Conservation (phyloP, 1,284 basidiomycete species). For the Tremellales sp. region DNA sequence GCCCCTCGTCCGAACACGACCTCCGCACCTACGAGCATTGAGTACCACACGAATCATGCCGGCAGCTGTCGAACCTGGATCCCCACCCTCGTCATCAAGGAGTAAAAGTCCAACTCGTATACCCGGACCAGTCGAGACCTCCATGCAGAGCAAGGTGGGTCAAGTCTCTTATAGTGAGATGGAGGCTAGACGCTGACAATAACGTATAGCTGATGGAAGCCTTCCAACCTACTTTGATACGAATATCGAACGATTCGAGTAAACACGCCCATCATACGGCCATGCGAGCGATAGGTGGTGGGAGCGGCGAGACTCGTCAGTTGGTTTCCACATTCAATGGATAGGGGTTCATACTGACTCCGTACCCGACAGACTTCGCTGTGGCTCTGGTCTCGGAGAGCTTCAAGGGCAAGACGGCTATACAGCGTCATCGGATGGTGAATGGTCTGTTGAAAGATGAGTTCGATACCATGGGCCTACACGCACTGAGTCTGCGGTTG, state of each 20-base stretch:
- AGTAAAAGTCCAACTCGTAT: slow-evolving; percentile 20
- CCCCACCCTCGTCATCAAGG: neutral
- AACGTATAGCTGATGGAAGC: slow-evolving; percentile 35
- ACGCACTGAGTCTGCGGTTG: slow-evolving; percentile 46
- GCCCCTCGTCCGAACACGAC: neutral
- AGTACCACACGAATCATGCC: neutral
- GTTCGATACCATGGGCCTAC: slow-evolving; percentile 46
- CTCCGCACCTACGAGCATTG: neutral
- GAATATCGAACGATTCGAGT: slow-evolving; percentile 46
- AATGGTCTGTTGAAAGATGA: slow-evolving; percentile 47
- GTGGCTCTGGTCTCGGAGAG: slow-evolving; percentile 43
- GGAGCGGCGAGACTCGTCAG: slow-evolving; percentile 48
- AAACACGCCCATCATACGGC: slow-evolving; percentile 48
- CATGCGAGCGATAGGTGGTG: slow-evolving; percentile 46
- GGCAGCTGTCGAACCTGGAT: neutral
- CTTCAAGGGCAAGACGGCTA: slow-evolving; percentile 42
- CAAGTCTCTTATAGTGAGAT: too few species aligned
- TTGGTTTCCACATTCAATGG: slow-evolving; percentile 5
- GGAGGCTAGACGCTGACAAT: too few species aligned
- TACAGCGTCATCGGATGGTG: slow-evolving; percentile 48
- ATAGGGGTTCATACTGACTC: neutral
- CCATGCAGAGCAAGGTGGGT: slow-evolving; percentile 45
- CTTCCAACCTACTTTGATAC: slow-evolving; percentile 39
- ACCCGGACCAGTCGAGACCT: slow-evolving; percentile 45
- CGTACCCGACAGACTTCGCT: slow-evolving; percentile 39